Percentiles rank a stretch among this genome's conserved stretches.
Conservation (phyloP, 108 stramenopile genomes). For the Fragilaria radians region DNA sequence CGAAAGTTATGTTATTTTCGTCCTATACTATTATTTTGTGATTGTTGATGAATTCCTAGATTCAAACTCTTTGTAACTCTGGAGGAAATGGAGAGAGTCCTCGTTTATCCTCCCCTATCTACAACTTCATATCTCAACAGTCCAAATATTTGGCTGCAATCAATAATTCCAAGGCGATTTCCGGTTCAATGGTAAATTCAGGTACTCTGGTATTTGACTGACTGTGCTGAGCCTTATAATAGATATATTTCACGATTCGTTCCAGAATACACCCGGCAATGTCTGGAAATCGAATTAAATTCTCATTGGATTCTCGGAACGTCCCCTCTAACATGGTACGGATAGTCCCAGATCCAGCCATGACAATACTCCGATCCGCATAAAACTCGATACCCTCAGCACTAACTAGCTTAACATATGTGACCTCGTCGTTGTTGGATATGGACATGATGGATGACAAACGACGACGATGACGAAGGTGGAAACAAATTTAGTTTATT, state of each 20-base stretch:
- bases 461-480: too few species aligned
- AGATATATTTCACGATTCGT: conserved; percentile 70
- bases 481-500: too few species aligned
- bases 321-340: conserved; percentile 72
- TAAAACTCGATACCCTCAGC: conserved; percentile 68
- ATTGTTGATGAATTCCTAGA: too few species aligned
- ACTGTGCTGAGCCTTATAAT: conserved; percentile 70
- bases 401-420: conserved; percentile 77
- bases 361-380: conserved; percentile 35
- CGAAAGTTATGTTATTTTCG: too few species aligned
- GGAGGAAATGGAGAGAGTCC: too few species aligned
- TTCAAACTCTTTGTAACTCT: too few species aligned
- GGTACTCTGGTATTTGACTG: conserved; percentile 59
- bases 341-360: conserved; percentile 45
- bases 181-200: conserved; percentile 81
- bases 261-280: conserved; percentile 64
- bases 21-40: too few species aligned
- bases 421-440: conserved; percentile 30
- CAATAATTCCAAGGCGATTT: conserved; percentile 73
- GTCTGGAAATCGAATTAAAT: conserved; percentile 75
- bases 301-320: conserved; percentile 76
- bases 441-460: too few species aligned
- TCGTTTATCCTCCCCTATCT: too few species aligned
- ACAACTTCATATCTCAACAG: too few species aligned
- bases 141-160: conserved; percentile 83